Evolutionary conservation across 805 yeast species (phyloP).

Genomic region (Saccharomyces mikatae): DNA sequence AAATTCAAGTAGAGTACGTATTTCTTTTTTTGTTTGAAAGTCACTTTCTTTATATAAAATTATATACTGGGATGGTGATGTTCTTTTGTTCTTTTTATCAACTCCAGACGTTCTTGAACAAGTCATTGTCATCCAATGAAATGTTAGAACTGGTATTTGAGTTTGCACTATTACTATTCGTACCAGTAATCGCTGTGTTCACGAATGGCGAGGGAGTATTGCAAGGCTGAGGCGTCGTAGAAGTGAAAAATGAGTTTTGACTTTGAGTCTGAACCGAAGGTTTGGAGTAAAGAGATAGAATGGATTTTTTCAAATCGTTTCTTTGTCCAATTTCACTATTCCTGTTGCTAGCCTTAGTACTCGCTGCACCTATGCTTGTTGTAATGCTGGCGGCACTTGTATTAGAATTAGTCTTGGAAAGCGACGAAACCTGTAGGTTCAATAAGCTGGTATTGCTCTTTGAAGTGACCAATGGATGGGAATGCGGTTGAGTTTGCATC

Average conservation of each 20-base stretch:
- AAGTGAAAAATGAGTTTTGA: slow-evolving; percentile 4
- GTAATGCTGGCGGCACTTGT: slow-evolving; percentile 1
- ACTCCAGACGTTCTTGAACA: slow-evolving; percentile 64
- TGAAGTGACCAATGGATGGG: not conserved
- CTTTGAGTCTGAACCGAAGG: slow-evolving; percentile 24
- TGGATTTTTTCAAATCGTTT: slow-evolving; percentile 87
- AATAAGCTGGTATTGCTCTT: slow-evolving; percentile 4
- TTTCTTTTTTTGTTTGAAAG: not conserved
- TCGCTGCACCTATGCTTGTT: slow-evolving; percentile 7
- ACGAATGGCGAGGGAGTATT: not conserved
- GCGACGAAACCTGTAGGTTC: slow-evolving; percentile 7
- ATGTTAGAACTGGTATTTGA: slow-evolving; percentile 11
- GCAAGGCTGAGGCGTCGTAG: slow-evolving; percentile 8
- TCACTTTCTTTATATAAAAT: not conserved
- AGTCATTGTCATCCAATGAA: slow-evolving; percentile 47
- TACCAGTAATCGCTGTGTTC: not conserved
- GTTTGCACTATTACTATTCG: slow-evolving; percentile 5
- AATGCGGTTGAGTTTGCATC: not conserved
- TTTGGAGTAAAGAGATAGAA: slow-evolving; percentile 76
- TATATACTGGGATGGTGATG: not conserved
- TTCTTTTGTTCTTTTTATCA: slow-evolving; percentile 17
- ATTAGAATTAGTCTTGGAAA: slow-evolving; percentile 5
- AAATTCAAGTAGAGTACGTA: not conserved
- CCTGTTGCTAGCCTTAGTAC: slow-evolving; percentile 5
- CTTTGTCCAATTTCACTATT: slow-evolving; percentile 33